Evolutionary conservation across 148 eudicot genomes (phyloP).

Genomic region (Rhododendron molle): DNA sequence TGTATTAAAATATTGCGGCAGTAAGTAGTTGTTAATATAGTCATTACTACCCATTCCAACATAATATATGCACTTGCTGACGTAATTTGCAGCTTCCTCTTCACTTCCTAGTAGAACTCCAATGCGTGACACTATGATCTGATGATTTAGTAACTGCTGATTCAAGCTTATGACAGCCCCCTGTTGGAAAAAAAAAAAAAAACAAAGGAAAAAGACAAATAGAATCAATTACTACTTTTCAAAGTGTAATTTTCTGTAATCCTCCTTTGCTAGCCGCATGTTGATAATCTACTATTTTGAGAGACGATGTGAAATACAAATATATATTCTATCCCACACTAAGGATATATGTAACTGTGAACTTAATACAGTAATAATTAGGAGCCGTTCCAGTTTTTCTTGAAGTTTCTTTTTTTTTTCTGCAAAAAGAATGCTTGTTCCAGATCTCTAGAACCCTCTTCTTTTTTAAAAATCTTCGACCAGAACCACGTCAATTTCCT

Average conservation of each 20-base stretch:
- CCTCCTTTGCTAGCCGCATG: background rate
- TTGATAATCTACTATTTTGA: background rate
- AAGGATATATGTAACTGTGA: background rate
- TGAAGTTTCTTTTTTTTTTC: no score
- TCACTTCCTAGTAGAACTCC: slow-evolving; percentile 8
- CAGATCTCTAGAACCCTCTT: no score
- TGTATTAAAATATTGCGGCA: slow-evolving; percentile 27
- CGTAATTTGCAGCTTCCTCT: slow-evolving; percentile 13
- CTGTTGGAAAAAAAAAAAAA: slow-evolving; percentile 20
- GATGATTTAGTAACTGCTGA: slow-evolving; percentile 39
- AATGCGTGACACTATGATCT: slow-evolving; percentile 9
- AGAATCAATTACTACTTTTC: background rate
- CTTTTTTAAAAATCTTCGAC: no score
- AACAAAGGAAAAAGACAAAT: slow-evolving; percentile 8
- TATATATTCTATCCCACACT: background rate
- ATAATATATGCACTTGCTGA: slow-evolving; percentile 41
- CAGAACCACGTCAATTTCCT: no score
- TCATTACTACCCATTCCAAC: slow-evolving; percentile 60
- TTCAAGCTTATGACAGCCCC: slow-evolving; percentile 41
- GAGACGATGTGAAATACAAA: background rate
- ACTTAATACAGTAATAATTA: no score
- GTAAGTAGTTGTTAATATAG: slow-evolving; percentile 51
- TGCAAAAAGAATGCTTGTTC: no score
- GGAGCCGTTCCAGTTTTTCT: no score
- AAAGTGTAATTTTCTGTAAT: no score